Base-by-base conservation (phyloP, 345 rosid genomes). In the Alliaria petiolata region DNA sequence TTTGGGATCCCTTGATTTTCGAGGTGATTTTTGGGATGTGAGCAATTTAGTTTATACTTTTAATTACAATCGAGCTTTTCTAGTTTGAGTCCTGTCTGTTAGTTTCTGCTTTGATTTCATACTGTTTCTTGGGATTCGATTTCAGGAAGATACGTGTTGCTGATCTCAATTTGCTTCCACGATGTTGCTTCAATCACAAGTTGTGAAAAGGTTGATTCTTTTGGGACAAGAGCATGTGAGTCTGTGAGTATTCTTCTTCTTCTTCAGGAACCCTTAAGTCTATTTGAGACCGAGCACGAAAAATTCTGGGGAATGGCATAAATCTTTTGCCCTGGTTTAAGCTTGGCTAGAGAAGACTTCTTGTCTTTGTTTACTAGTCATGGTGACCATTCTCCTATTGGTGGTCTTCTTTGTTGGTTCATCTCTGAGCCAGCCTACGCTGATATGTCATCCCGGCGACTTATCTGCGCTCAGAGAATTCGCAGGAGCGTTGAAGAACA, bases 391-490 rank as follows among this genome's bases (percentile, higher is more conserved):
- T 54, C 77, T 76, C 50, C 59, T 65, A 44, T 74, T 56, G 49
- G 62, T 62, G 52, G 62, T 20, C 54, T 81, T 81, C 73, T 80
- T 83, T 75, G 26, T 85, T 52, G 83, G 72, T 70, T 79, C 89
- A 42, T 82, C 84, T 76, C 33, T 86, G 67, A 80, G 82, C 76
- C 85, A 60, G 16, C 52, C 67, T 39, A 50, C 17, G 53, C 65
- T 30, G 45, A 40, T 83, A 54, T 93, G 98, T 81, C 80, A 85
- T 76, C 83, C 85, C 17, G 81, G 42, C 77, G 97, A 93, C 76
- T 61, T 81, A 61, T 80, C 80, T 63, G 95, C 89, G 3, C 79
- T 93, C 40, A 65, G 70, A 70, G 84, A 82, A 58, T 86, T 91
- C 74, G 81, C 92, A 3, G 83, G 81, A 59, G 83, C 80, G 70